A percentile compares a stretch with the other conserved stretches of the same genome.
phyloP scores from a whole-genome alignment of 139 green algal genomes.

The Edaphochlamys debaryana region DNA sequence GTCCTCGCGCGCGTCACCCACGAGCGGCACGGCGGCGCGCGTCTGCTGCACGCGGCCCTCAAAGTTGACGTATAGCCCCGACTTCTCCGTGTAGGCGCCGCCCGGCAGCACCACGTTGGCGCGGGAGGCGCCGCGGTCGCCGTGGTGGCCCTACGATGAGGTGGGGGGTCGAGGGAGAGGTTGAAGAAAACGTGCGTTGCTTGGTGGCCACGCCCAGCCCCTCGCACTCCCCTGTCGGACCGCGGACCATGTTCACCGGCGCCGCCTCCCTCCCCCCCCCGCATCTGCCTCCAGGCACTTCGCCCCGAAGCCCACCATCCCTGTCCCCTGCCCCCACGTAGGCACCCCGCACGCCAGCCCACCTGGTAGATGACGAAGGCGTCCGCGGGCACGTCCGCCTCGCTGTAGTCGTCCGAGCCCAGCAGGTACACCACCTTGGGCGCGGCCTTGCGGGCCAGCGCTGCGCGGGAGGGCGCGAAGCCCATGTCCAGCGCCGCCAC shows the following conservation, averaged over 20 bases:
- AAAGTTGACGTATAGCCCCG: constrained; percentile 89
- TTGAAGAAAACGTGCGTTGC: not conserved
- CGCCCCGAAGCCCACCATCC: no score
- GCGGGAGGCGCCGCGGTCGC: constrained; percentile 88
- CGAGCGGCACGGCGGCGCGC: constrained; percentile 76
- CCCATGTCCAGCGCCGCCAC: constrained; percentile 96
- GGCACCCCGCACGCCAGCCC: no score
- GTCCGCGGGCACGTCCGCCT: constrained; percentile 79
- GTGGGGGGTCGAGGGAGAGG: not conserved
- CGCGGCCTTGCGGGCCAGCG: constrained; percentile 8
- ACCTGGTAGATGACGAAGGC: constrained; percentile 97
- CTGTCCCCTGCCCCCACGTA: no score
- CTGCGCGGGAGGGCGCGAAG: constrained; percentile 81
- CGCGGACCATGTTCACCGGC: no score
- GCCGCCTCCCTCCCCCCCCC: no score
- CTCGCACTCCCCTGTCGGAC: no score
- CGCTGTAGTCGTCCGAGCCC: constrained; percentile 87
- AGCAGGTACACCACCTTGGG: constrained; percentile 72
- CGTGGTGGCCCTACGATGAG: constrained; percentile 92
- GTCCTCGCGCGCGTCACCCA: constrained; percentile 90
- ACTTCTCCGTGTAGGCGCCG: constrained; percentile 92
- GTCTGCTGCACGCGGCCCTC: constrained; percentile 96
- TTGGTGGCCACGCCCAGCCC: not conserved
- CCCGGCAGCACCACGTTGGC: constrained; percentile 96
- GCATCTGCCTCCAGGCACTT: no score